A percentile compares a stretch with the other conserved stretches of the same genome.
These are phyloP conservation scores for Chrysoporthe deuterocubensis DNA, from an alignment of 2,329 filamentous ascomycete species.

Conservation along the genomic window DNA sequence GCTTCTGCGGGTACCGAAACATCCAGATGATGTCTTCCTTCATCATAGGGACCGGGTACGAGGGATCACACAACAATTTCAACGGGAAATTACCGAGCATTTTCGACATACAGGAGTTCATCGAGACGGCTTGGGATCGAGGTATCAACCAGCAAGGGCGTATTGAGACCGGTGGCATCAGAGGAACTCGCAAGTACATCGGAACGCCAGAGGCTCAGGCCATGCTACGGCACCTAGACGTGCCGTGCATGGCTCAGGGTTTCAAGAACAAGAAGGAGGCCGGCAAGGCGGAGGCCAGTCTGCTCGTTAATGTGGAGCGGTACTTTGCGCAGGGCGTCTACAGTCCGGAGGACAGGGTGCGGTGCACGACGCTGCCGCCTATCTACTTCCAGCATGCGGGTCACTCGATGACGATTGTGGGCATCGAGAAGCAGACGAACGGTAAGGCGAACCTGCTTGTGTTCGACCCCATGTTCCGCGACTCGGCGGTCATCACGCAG, in stretches of 20 bases:
- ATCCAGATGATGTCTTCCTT: conserved; percentile 91
- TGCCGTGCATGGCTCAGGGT: conserved; percentile 69
- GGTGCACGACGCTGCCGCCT: conserved; percentile 73
- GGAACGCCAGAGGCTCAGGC: conserved; percentile 91
- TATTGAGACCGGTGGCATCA: conserved; percentile 83
- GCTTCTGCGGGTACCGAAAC: conserved; percentile 94
- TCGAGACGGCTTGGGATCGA: conserved; percentile 86
- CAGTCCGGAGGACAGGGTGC: conserved; percentile 63
- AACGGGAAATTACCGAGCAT: conserved; percentile 70
- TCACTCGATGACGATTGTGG: conserved; percentile 89
- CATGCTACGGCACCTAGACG: conserved; percentile 70
- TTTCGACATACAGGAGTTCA: conserved; percentile 80
- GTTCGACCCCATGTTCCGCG: conserved; percentile 84
- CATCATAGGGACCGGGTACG: conserved; percentile 62
- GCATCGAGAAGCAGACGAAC: conserved; percentile 71
- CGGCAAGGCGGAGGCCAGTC: conserved; percentile 53
- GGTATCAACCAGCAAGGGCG: conserved; percentile 78
- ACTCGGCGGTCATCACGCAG: conserved; percentile 65
- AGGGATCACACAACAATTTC: conserved; percentile 64
- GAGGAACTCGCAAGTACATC: conserved; percentile 91
- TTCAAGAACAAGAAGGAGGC: conserved; percentile 53
- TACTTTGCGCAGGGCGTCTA: conserved; percentile 71
- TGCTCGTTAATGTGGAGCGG: conserved; percentile 70
- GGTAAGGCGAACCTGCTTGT: conserved; percentile 75
- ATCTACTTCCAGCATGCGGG: conserved; percentile 90